Conservation (phyloP, 2,329 filamentous ascomycete genomes). For the Aspergillus latus region DNA sequence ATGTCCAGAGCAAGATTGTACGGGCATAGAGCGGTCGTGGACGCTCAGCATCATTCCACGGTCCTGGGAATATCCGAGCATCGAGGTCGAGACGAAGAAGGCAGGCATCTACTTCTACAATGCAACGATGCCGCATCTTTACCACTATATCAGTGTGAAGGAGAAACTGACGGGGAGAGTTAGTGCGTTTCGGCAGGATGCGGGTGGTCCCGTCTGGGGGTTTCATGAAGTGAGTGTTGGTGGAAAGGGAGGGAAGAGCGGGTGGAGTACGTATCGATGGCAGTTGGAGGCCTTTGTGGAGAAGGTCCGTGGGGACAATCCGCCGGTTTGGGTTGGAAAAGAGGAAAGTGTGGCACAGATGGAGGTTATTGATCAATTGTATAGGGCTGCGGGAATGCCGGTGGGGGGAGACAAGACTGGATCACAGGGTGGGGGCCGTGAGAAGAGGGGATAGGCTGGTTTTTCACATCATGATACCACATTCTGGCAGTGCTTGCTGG, state of each 20-base stretch:
- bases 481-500: not conserved
- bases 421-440: not conserved
- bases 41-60: slow-evolving; percentile 27
- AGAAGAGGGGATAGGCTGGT: not conserved
- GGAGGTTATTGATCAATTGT: not conserved
- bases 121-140: slow-evolving; percentile 37
- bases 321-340: not conserved
- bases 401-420: not conserved
- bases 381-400: not conserved
- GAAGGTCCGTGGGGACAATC: not conserved
- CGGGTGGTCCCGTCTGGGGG: not conserved
- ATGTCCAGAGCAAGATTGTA: slow-evolving; percentile 30
- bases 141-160: slow-evolving; percentile 31
- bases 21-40: slow-evolving; percentile 30
- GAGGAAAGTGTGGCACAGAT: not conserved
- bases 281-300: not conserved
- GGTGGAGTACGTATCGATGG: not conserved
- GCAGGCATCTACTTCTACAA: slow-evolving; percentile 36
- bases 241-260: not conserved
- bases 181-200: not conserved
- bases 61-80: slow-evolving; percentile 35
- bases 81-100: slow-evolving; percentile 27
- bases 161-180: not conserved
- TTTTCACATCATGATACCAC: not conserved
- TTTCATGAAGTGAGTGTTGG: not conserved